Evolutionary conservation across 345 rosid genomes (phyloP).

Genomic region (Eucalyptus polyanthemos): DNA sequence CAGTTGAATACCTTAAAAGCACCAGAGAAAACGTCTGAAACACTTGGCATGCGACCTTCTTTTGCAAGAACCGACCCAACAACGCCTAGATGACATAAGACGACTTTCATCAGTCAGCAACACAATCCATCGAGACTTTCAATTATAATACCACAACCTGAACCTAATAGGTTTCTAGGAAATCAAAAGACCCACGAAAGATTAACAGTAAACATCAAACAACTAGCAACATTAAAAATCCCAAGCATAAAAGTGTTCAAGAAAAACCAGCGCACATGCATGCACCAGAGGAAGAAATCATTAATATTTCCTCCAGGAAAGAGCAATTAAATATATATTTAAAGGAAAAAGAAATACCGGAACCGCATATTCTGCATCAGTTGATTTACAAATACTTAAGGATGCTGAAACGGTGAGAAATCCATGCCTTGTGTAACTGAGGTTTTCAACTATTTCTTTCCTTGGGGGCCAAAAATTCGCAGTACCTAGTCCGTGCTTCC

Average conservation of each 20-base stretch:
- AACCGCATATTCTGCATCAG: neutral
- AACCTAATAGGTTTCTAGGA: neutral
- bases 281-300: neutral
- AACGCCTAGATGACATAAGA: slow-evolving; percentile 35
- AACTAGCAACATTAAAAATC: neutral
- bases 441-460: neutral
- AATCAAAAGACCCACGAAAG: neutral
- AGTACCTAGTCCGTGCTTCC: neutral
- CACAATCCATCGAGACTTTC: neutral
- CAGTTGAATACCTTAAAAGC: slow-evolving; percentile 51
- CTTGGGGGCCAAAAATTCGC: neutral
- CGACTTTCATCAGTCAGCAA: neutral
- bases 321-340: neutral
- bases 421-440: neutral
- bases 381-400: neutral
- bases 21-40: slow-evolving; percentile 53
- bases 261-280: neutral
- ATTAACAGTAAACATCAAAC: neutral
- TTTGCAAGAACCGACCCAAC: slow-evolving; percentile 78
- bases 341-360: neutral
- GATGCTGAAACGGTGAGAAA: neutral
- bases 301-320: neutral
- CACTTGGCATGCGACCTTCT: slow-evolving; percentile 40
- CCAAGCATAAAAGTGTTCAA: neutral
- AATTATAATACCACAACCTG: neutral